phyloP scores from a whole-genome alignment of 805 yeast genomes.

The Teunomyces aglyptinius region DNA sequence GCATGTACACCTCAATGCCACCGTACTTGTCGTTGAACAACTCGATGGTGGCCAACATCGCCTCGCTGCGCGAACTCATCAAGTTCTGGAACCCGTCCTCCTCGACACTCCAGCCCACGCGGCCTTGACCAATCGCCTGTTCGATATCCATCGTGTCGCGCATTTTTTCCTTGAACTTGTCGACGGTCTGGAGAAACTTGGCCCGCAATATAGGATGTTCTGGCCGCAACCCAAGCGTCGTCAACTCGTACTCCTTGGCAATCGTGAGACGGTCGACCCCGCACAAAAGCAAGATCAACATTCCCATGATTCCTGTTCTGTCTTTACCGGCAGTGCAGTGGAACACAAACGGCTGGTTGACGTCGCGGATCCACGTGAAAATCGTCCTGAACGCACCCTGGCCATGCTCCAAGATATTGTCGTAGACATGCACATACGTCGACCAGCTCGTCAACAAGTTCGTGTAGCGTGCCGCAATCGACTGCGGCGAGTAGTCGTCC shows the following conservation, averaged over 20 bases:
- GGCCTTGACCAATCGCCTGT: constrained; percentile 30
- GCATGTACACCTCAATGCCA: constrained; percentile 50
- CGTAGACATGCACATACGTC: constrained; percentile 64
- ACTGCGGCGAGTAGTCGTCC: constrained; percentile 62
- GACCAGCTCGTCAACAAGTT: constrained; percentile 57
- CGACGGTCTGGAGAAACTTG: constrained; percentile 32
- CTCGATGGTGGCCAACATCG: constrained; percentile 65
- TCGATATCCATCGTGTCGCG: constrained; percentile 20
- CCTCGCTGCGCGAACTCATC: constrained; percentile 63
- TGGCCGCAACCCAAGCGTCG: constrained; percentile 60
- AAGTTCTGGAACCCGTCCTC: constrained; percentile 58
- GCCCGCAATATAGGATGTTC: constrained; percentile 40
- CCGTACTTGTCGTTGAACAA: constrained; percentile 52
- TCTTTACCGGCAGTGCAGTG: constrained; percentile 90
- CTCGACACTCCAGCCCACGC: constrained; percentile 41
- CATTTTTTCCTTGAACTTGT: constrained; percentile 27
- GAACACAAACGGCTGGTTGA: constrained; percentile 49
- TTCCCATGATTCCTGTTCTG: constrained; percentile 73
- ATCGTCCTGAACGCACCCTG: constrained; percentile 46
- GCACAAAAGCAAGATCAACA: constrained; percentile 59
- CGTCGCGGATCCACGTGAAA: constrained; percentile 56
- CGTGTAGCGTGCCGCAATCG: constrained; percentile 53
- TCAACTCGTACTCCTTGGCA: constrained; percentile 75
- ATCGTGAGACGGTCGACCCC: constrained; percentile 67
- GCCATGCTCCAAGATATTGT: constrained; percentile 54